Conservation (phyloP, 108 stramenopile genomes). For the Skeletonema grethae region DNA sequence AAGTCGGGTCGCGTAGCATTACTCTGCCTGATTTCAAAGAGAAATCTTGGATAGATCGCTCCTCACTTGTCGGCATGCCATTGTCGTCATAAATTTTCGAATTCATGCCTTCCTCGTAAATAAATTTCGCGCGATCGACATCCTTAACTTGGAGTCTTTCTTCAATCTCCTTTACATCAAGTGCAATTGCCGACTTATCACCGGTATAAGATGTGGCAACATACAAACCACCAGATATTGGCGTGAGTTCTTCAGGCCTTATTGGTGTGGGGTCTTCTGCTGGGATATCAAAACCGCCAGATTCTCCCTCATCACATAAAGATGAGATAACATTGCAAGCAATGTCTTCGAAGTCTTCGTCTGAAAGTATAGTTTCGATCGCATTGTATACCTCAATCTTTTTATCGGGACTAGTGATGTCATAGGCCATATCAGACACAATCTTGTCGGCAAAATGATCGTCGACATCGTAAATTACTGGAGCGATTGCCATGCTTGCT, state of each 20-base stretch:
- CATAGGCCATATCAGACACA: slow-evolving; percentile 25
- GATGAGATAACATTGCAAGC: slow-evolving; percentile 27
- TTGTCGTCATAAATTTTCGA: slow-evolving; percentile 65
- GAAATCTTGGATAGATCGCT: slow-evolving; percentile 58
- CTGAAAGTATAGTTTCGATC: slow-evolving; percentile 13
- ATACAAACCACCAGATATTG: slow-evolving; percentile 66
- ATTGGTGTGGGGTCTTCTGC: slow-evolving; percentile 40
- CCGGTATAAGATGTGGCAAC: slow-evolving; percentile 73
- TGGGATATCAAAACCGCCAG: slow-evolving; percentile 8
- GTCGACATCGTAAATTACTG: slow-evolving; percentile 28
- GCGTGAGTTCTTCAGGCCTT: slow-evolving; percentile 50
- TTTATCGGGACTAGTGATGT: not conserved
- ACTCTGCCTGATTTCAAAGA: slow-evolving; percentile 48
- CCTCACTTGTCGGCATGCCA: slow-evolving; percentile 52
- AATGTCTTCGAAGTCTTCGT: slow-evolving; percentile 18
- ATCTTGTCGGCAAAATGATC: slow-evolving; percentile 10
- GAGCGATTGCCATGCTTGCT: slow-evolving; percentile 32
- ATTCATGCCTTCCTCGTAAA: slow-evolving; percentile 70
- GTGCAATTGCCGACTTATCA: slow-evolving; percentile 71
- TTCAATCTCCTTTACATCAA: slow-evolving; percentile 68
- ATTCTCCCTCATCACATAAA: slow-evolving; percentile 5
- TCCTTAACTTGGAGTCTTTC: slow-evolving; percentile 52
- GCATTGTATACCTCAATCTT: slow-evolving; percentile 20
- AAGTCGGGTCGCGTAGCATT: slow-evolving; percentile 71
- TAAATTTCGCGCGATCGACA: slow-evolving; percentile 44